These are phyloP conservation scores for Crepidotus variabilis DNA, from an alignment of 768 basidiomycete genomes.

Conservation along the genomic window DNA sequence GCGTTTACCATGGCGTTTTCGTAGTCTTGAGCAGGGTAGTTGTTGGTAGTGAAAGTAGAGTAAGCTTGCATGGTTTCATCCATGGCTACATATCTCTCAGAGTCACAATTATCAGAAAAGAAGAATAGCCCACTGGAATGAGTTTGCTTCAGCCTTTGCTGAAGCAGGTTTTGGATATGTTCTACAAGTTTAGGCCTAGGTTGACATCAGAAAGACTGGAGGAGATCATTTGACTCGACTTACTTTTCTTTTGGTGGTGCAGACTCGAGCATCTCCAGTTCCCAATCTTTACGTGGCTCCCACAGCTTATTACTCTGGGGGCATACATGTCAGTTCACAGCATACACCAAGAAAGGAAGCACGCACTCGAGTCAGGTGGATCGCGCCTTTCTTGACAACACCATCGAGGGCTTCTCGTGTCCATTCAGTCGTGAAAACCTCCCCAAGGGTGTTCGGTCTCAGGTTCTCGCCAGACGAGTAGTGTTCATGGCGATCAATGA, in stretches of 20 bases:
- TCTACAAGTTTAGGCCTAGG: constrained; percentile 41
- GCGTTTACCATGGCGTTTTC: constrained; percentile 73
- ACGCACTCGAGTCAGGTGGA: constrained; percentile 62
- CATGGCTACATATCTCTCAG: constrained; percentile 44
- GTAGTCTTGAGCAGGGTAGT: constrained; percentile 73
- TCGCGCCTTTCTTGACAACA: constrained; percentile 52
- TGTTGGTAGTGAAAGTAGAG: constrained; percentile 83
- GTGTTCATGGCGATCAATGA: constrained; percentile 39
- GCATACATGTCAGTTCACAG: constrained; percentile 1
- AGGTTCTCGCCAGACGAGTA: constrained; percentile 33
- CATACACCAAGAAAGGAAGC: neutral
- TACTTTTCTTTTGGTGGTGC: constrained; percentile 46
- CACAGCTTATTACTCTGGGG: constrained; percentile 67
- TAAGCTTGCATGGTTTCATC: constrained; percentile 84
- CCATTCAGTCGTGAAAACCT: constrained; percentile 59
- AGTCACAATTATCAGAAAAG: neutral
- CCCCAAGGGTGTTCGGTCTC: constrained; percentile 50
- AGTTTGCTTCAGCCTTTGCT: constrained; percentile 70
- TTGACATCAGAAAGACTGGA: constrained; percentile 4
- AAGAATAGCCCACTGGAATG: constrained; percentile 60
- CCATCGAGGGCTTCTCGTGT: constrained; percentile 51
- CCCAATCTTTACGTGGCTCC: constrained; percentile 74
- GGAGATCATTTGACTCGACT: neutral
- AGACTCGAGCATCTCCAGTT: constrained; percentile 56
- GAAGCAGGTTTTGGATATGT: constrained; percentile 52